Base-by-base conservation (phyloP, 495 filamentous ascomycete genomes). In the Hypoxylon perforatum region DNA sequence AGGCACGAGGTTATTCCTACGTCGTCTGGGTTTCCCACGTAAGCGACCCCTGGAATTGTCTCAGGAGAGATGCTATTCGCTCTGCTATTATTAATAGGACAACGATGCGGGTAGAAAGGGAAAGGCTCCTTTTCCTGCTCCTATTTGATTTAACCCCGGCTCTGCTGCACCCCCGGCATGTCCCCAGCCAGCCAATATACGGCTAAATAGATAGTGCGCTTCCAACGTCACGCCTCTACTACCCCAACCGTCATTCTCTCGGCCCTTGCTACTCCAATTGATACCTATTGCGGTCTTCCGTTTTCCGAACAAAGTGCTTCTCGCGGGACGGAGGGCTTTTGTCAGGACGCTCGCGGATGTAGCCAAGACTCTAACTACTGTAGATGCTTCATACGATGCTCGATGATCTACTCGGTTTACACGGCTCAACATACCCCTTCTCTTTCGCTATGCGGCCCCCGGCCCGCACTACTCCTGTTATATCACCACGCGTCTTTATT, bases 141-240 rank as follows among this genome's bases (percentile, higher is more conserved):
- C 38, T 61, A 35, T 47, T 30, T 33, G 28, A 60, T 74, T 69
- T 74, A 61, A 65, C 64, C 71, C 68, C 57, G 46, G 57, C 58
- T 54, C 42, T 64, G 52, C 36, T 69, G 58, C 57, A 63, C 25
- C 57, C 63, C 67, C 45, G 61, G 33, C n/a, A 18, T 50, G 11
- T 18, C 30, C 48, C 46, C 42, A 57, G 4, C 54, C 23, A 66
- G 60, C 36, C 60, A 73, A 69, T 74, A 71, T 74, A 66, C 71
- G 71, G 71, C 71, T 74, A 74, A 74, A 74, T 74, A 38, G 71
- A 58, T 50, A 55, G 57, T 49, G 49, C 47, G 36, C 35, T 66
- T 50, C 45, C 56, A 58, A 67, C 61, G 67, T 73, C 71, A 66
- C 68, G 49, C 71, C 57, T 61, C 54, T 71, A 15, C 57, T 54